These are phyloP conservation scores for Puccinia sorghi DNA, from an alignment of 1,284 basidiomycete species.

Conservation along the genomic window DNA sequence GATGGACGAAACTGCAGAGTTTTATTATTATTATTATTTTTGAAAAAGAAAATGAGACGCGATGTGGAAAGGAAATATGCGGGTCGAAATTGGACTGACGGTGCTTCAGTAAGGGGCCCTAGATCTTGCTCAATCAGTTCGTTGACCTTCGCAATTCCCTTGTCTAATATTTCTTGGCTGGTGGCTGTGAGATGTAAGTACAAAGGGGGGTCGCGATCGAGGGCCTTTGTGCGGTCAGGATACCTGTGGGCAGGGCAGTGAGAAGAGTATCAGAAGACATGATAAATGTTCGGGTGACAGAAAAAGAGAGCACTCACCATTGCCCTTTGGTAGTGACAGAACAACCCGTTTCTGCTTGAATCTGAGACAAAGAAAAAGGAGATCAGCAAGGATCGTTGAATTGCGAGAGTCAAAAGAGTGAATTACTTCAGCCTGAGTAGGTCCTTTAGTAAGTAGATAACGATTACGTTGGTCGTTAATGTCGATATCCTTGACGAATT, in stretches of 20 bases:
- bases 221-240: constrained; percentile 82
- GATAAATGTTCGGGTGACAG: neutral
- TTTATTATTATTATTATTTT: neutral
- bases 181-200: constrained; percentile 90
- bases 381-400: neutral
- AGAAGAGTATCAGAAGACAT: neutral
- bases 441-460: constrained; percentile 89
- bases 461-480: constrained; percentile 96
- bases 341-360: constrained; percentile 84
- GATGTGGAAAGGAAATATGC: neutral
- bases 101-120: constrained; percentile 82
- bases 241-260: constrained; percentile 39
- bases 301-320: constrained; percentile 64
- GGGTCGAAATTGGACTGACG: constrained; percentile 58
- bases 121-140: constrained; percentile 82
- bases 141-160: constrained; percentile 77
- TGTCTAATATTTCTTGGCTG: constrained; percentile 74
- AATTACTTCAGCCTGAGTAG: constrained; percentile 78
- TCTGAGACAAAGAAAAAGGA: constrained; percentile 55
- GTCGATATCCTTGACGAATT: constrained; percentile 87
- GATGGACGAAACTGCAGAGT: constrained; percentile 22
- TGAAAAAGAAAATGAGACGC: too few species aligned
- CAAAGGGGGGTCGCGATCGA: constrained; percentile 86
- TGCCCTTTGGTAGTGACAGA: constrained; percentile 85
- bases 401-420: neutral